Conservation (phyloP, 257 asterid species). For the Solanum bulbocastanum region DNA sequence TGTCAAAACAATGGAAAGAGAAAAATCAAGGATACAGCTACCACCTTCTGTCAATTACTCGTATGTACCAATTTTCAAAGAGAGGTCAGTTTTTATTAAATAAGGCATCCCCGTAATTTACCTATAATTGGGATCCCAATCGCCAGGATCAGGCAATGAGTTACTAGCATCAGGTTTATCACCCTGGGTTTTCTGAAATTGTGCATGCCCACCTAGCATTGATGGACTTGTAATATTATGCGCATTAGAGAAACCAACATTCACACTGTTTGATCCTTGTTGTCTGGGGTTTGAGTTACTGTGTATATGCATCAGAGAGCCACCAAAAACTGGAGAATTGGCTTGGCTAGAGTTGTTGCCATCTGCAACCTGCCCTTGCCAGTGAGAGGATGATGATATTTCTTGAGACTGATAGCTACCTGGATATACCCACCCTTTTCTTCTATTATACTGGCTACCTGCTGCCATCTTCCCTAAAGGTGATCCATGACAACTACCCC, state of each 20-base stretch:
- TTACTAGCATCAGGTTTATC: conserved; percentile 63
- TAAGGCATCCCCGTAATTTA: conserved; percentile 6
- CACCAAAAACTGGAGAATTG: conserved; percentile 35
- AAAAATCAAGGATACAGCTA: not conserved
- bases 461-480: conserved; percentile 82
- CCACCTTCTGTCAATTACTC: not conserved
- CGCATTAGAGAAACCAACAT: conserved; percentile 40
- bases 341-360: conserved; percentile 30
- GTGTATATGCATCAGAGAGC: conserved; percentile 51
- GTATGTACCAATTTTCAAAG: not conserved
- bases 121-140: conserved; percentile 99
- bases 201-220: conserved; percentile 19
- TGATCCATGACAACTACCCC: conserved; percentile 83
- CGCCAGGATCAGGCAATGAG: conserved; percentile 94
- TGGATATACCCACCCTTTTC: conserved; percentile 59
- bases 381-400: conserved; percentile 35
- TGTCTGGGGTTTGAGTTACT: conserved; percentile 46
- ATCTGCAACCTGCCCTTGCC: conserved; percentile 61
- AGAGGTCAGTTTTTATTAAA: not conserved
- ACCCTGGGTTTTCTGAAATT: conserved; percentile 32
- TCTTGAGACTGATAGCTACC: conserved; percentile 67
- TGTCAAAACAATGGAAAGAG: not conserved
- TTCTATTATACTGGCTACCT: conserved; percentile 66
- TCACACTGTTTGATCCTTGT: conserved; percentile 50
- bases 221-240: conserved; percentile 28